Evolutionary conservation across 2,329 filamentous ascomycete genomes (phyloP), one percentile per base, ranked within the genome.

Genomic region (Thielaviopsis populi): DNA sequence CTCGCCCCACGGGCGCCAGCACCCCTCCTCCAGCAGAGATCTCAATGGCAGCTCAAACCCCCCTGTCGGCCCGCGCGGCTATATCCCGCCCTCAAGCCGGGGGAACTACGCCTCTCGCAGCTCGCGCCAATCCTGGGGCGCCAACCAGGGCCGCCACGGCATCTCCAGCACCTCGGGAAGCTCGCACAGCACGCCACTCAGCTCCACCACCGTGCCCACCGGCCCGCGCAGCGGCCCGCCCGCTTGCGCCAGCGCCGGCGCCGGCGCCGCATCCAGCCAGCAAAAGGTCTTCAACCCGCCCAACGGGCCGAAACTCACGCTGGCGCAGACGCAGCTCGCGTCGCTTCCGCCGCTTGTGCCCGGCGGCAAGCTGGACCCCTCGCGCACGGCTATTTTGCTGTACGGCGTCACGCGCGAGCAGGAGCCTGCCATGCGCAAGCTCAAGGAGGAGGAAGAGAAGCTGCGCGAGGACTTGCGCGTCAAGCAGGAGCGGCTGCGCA

Each of bases 391-490:
- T 1, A 68, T 79, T 50, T 71, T 71, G 7, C 74, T 75, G 3
- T 63, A 73, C 0, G 79, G 80, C 17, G 77, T 83, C 27, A 75
- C 77, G 40, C 77, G 78, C 11, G 81, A 84, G 53, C 72, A 82
- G 17, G 80, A 82, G 67, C 70, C 76, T n/a, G 79, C 82, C 70
- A 78, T 77, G 68, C 74, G 75, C 41, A 80, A 79, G 65, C 74
- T 83, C 11, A 76, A 75, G 65, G 81, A 83, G 46, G 82, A 84
- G 56, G 82, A 83, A 69, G 81, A 83, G 70, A 78, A 78, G 67
- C 69, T 83, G 42, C 76, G 82, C 1, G 76, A 79, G 50, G 81
- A 84, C 62, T 71, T 82, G 37, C 75, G 77, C 22, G 69, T 68
- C 27, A 82, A 80, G 69, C 78, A 83, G 68, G 82, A 83, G 50